Conservation (phyloP, 192 early-diverging fungal species). For the Mortierella claussenii region DNA sequence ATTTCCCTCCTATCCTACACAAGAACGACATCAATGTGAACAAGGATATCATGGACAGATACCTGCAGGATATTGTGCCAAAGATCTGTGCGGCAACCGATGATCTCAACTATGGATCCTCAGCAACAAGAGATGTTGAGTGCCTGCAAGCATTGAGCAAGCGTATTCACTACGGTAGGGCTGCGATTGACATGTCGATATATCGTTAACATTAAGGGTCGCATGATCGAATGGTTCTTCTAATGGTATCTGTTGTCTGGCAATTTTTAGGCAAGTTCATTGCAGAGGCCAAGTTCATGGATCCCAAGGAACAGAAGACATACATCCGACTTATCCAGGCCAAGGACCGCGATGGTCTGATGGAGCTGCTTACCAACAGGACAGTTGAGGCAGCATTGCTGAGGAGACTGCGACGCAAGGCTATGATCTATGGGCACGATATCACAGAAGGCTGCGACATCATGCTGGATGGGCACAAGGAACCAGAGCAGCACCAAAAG, state of each 20-base stretch:
- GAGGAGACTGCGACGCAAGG: constrained; percentile 86
- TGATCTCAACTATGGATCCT: constrained; percentile 92
- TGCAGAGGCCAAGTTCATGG: constrained; percentile 97
- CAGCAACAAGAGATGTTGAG: constrained; percentile 94
- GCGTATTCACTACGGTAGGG: constrained; percentile 93
- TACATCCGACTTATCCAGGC: constrained; percentile 82
- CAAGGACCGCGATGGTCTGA: constrained; percentile 79
- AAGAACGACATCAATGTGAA: constrained; percentile 91
- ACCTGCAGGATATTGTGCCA: constrained; percentile 84
- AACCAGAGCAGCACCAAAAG: constrained; percentile 15
- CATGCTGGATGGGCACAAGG: constrained; percentile 11
- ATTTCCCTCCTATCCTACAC: constrained; percentile 80
- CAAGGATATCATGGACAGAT: constrained; percentile 82
- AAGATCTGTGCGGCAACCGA: constrained; percentile 77
- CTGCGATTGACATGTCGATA: neutral
- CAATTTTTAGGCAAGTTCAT: constrained; percentile 85
- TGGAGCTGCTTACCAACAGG: constrained; percentile 89
- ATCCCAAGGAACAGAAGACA: constrained; percentile 73
- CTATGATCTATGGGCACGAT: constrained; percentile 94
- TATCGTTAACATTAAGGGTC: neutral
- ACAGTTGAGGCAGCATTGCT: constrained; percentile 87
- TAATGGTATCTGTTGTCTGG: too few species aligned
- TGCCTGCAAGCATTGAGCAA: constrained; percentile 91
- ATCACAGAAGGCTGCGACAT: constrained; percentile 66
- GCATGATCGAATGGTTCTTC: too few species aligned